Conservation (phyloP, 352 stramenopile genomes). For the Peronospora belbahrii region DNA sequence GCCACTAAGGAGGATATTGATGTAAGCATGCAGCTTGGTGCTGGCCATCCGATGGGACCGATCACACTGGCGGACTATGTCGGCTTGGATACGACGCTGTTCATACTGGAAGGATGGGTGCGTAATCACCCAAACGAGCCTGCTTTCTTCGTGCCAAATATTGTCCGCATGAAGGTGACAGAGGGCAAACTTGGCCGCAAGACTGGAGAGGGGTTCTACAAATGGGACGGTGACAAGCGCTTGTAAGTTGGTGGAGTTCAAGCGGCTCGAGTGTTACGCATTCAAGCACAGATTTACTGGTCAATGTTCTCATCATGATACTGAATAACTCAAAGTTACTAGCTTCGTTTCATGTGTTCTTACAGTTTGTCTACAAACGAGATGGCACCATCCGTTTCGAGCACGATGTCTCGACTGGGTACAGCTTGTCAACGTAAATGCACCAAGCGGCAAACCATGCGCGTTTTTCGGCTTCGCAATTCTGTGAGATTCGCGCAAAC, state of each 20-base stretch:
- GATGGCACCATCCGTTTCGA: not conserved
- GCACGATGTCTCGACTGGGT: conserved; percentile 9
- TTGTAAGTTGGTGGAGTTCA: conserved; percentile 27
- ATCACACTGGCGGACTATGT: conserved; percentile 94
- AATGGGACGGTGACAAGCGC: conserved; percentile 83
- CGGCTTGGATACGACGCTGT: conserved; percentile 94
- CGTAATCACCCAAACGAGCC: conserved; percentile 93
- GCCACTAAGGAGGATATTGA: conserved; percentile 96
- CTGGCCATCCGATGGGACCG: conserved; percentile 96
- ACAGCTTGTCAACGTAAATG: conserved; percentile 37
- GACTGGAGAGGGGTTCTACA: conserved; percentile 95
- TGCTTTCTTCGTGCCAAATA: conserved; percentile 92
- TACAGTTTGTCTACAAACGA: conserved; percentile 15
- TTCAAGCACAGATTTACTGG: conserved; percentile 3
- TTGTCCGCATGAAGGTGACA: conserved; percentile 87
- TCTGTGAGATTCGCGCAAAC: conserved; percentile 40
- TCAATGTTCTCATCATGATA: not conserved
- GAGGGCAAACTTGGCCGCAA: conserved; percentile 94
- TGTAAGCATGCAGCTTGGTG: conserved; percentile 94
- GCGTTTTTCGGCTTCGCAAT: conserved; percentile 53
- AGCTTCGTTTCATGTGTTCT: not conserved
- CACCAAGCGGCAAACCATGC: conserved; percentile 58
- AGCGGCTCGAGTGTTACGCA: not conserved
- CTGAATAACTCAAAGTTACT: conserved; percentile 4
- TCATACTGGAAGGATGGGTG: conserved; percentile 94